Conservation (phyloP, 768 basidiomycete species). For the Mycena pura region DNA sequence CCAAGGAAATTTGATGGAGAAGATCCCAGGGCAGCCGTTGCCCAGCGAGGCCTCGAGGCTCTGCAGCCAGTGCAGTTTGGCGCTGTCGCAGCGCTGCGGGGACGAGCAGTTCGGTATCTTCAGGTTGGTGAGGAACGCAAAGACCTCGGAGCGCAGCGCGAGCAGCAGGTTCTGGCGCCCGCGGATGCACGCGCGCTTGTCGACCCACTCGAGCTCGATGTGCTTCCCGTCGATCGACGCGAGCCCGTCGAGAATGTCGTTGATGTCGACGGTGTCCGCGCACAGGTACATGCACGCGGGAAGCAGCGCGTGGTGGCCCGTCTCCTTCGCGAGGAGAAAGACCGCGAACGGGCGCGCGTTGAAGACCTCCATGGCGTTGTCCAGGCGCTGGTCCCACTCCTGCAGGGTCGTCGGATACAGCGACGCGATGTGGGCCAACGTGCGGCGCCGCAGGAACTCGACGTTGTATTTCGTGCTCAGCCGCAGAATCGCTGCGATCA, state of each 20-base stretch:
- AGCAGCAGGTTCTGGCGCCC: constrained; percentile 29
- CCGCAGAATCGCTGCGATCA: constrained; percentile 25
- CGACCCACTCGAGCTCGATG: constrained; percentile 28
- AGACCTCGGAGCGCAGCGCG: constrained; percentile 27
- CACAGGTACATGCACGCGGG: constrained; percentile 29
- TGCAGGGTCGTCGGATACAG: constrained; percentile 26
- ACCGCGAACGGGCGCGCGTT: constrained; percentile 28
- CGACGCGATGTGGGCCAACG: constrained; percentile 23
- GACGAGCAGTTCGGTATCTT: constrained; percentile 22
- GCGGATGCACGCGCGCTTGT: constrained; percentile 28
- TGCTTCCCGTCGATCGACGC: constrained; percentile 26
- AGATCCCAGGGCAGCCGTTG: constrained; percentile 26
- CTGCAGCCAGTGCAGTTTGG: constrained; percentile 27
- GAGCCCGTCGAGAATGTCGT: constrained; percentile 28
- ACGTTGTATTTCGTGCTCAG: constrained; percentile 29
- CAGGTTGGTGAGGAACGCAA: constrained; percentile 27
- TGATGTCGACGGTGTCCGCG: constrained; percentile 25
- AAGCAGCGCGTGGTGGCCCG: constrained; percentile 24
- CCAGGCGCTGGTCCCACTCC: constrained; percentile 26
- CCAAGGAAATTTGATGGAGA: constrained; percentile 28
- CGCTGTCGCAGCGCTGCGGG: constrained; percentile 25
- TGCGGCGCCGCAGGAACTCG: constrained; percentile 20
- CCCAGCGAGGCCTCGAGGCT: constrained; percentile 28
- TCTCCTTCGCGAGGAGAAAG: constrained; percentile 24
- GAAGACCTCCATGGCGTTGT: constrained; percentile 27